A percentile compares a stretch with the other conserved stretches of the same genome.
Evolutionary conservation across 345 rosid species (phyloP).

Genomic region (Eutrema japonicum): DNA sequence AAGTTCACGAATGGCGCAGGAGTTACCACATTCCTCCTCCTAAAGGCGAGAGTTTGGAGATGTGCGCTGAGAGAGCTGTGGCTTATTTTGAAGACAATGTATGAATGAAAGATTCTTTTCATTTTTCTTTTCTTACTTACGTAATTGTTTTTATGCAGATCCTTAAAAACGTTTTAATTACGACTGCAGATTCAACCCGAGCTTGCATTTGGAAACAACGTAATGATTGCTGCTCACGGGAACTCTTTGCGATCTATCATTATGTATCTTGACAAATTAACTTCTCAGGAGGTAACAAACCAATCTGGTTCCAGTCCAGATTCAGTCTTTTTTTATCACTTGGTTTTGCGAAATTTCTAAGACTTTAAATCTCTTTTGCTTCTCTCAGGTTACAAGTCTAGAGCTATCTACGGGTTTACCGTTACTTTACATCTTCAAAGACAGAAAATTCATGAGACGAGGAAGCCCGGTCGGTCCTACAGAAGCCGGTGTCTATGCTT

Average conservation of each 20-base stretch:
- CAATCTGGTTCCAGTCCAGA: background rate
- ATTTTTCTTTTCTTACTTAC: background rate
- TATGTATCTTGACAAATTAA: slow-evolving; percentile 94
- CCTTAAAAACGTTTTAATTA: background rate
- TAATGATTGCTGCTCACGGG: slow-evolving; percentile 97
- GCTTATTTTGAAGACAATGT: slow-evolving; percentile 48
- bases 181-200: slow-evolving; percentile 78
- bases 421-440: slow-evolving; percentile 91
- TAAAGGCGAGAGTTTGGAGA: slow-evolving; percentile 96
- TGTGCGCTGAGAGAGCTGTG: slow-evolving; percentile 96
- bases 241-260: slow-evolving; percentile 93
- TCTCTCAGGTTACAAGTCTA: slow-evolving; percentile 62
- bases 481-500: slow-evolving; percentile 97
- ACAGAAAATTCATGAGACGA: slow-evolving; percentile 81
- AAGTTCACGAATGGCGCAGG: slow-evolving; percentile 97
- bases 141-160: background rate
- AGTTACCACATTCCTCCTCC: slow-evolving; percentile 98
- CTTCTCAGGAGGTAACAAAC: slow-evolving; percentile 72
- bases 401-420: slow-evolving; percentile 95
- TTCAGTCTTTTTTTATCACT: background rate
- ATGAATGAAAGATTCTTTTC: slow-evolving; percentile 23
- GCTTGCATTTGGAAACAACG: slow-evolving; percentile 81
- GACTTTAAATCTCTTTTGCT: background rate
- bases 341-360: background rate
- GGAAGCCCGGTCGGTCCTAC: slow-evolving; percentile 90